These are phyloP conservation scores for Echites panduratus DNA, from an alignment of 257 asterid species.

Conservation along the genomic window DNA sequence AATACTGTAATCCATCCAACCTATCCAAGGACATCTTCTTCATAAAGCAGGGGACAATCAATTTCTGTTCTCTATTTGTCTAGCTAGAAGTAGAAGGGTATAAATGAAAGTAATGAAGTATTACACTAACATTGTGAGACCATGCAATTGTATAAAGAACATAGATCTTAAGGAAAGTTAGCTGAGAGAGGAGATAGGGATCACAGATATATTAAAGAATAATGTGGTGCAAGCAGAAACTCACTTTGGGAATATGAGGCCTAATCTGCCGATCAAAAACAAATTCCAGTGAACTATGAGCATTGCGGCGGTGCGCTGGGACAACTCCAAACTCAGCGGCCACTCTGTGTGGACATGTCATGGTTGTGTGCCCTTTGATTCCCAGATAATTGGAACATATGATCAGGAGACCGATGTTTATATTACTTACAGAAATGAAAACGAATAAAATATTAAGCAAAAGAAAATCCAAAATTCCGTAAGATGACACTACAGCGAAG, in stretches of 20 bases:
- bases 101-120: not conserved
- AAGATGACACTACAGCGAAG: too few relatives aligned
- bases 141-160: not conserved
- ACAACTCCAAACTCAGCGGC: constrained; percentile 74
- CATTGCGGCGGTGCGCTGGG: constrained; percentile 62
- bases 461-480: not conserved
- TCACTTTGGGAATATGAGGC: constrained; percentile 47
- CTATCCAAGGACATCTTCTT: not conserved
- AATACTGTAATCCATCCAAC: not conserved
- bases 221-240: not conserved
- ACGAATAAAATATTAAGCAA: not conserved
- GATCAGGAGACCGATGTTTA: not conserved
- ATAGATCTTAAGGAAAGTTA: not conserved
- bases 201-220: not conserved
- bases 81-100: not conserved
- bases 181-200: not conserved
- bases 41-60: not conserved
- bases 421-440: not conserved
- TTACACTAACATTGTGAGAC: not conserved
- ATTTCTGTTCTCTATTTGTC: not conserved
- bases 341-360: constrained; percentile 84
- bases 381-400: constrained; percentile 13
- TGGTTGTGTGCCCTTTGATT: constrained; percentile 82
- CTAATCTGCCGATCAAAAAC: constrained; percentile 81
- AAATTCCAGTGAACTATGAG: constrained; percentile 51